Conservation (phyloP, 2,329 filamentous ascomycete genomes). For the Sporothrix pseudoabietina region DNA sequence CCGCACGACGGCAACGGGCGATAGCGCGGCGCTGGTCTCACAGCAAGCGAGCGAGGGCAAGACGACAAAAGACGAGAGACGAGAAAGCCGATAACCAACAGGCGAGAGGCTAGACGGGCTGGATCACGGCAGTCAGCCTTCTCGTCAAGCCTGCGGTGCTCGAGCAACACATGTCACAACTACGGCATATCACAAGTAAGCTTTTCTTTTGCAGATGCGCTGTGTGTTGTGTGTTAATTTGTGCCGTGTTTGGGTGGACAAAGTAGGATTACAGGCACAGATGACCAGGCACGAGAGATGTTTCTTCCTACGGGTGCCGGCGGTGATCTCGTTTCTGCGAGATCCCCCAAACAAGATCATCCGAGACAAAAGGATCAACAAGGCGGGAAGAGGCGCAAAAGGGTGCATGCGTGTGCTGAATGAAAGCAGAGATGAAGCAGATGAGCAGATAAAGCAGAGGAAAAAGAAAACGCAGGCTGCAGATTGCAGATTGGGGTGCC, state of each 20-base stretch:
- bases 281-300: neutral
- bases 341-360: constrained; percentile 22
- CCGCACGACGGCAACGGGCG: constrained; percentile 14
- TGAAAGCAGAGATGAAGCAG: neutral
- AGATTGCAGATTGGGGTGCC: neutral
- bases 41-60: neutral
- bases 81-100: neutral
- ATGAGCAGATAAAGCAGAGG: neutral
- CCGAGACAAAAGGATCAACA: constrained; percentile 22
- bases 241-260: constrained; percentile 1
- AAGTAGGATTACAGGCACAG: neutral
- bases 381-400: constrained; percentile 6
- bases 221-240: neutral
- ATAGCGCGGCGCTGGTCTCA: constrained; percentile 18
- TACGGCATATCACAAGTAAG: neutral
- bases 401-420: neutral
- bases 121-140: neutral
- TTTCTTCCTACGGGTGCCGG: neutral
- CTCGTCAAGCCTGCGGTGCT: neutral
- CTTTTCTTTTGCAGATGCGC: neutral
- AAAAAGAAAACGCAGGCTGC: neutral
- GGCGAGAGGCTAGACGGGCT: neutral
- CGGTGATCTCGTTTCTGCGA: constrained; percentile 21
- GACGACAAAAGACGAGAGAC: neutral
- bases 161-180: neutral